Conservation (phyloP, 345 rosid genomes). For the Crucihimalaya himalaica region DNA sequence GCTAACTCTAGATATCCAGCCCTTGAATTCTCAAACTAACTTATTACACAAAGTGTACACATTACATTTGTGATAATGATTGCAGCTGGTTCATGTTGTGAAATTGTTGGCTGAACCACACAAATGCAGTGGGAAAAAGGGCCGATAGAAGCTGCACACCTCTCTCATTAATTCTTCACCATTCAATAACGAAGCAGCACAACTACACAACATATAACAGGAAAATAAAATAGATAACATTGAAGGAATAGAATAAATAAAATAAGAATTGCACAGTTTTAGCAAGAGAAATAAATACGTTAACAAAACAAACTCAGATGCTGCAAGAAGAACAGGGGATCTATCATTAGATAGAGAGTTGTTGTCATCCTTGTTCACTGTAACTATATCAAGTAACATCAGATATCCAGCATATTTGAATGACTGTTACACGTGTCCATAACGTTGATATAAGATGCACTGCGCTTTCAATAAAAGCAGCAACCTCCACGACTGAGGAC, state of each 20-base stretch:
- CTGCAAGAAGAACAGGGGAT: constrained; percentile 96
- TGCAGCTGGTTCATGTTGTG: constrained; percentile 88
- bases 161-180: constrained; percentile 99
- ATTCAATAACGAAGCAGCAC: constrained; percentile 94
- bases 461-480: constrained; percentile 95
- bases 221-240: constrained; percentile 20
- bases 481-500: constrained; percentile 98
- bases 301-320: constrained; percentile 93
- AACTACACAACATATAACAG: constrained; percentile 48
- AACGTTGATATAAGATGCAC: constrained; percentile 88
- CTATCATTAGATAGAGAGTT: constrained; percentile 90
- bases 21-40: constrained; percentile 93
- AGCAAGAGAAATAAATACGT: constrained; percentile 55
- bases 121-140: constrained; percentile 94
- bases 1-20: constrained; percentile 69
- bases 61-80: constrained; percentile 87
- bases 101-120: constrained; percentile 93
- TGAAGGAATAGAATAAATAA: constrained; percentile 23
- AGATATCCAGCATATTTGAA: constrained; percentile 99
- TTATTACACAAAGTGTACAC: constrained; percentile 82
- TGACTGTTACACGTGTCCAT: constrained; percentile 83
- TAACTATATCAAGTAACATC: constrained; percentile 89
- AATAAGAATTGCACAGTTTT: constrained; percentile 5
- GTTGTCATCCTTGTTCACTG: constrained; percentile 87
- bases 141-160: constrained; percentile 86